Conservation (phyloP, 805 yeast genomes). For the Ogataea degrootiae region DNA sequence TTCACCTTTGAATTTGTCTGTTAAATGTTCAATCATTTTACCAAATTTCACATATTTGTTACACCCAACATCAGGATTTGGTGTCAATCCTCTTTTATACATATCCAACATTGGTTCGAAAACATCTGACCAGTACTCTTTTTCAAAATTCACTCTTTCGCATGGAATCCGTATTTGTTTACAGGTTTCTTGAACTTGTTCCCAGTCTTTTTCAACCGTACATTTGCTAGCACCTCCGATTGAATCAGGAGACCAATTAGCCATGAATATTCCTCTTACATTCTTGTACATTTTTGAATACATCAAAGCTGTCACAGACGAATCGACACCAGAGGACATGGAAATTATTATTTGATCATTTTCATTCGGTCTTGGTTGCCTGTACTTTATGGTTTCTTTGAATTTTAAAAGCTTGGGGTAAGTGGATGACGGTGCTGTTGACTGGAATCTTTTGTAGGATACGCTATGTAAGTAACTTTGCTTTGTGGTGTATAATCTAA, state of each 20-base stretch:
- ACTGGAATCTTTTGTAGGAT: not conserved
- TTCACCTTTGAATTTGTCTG: constrained; percentile 1
- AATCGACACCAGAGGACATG: constrained; percentile 97
- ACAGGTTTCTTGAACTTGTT: constrained; percentile 68
- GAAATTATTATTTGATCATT: constrained; percentile 73
- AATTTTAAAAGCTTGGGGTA: constrained; percentile 1
- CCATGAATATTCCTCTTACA: constrained; percentile 86
- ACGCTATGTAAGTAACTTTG: too few species aligned
- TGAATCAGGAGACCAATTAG: constrained; percentile 66
- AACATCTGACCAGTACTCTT: constrained; percentile 89
- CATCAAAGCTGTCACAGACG: constrained; percentile 71
- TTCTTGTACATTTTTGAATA: constrained; percentile 50
- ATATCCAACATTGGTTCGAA: constrained; percentile 85
- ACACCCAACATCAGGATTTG: constrained; percentile 92
- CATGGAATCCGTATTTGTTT: constrained; percentile 58
- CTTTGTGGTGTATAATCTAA: too few species aligned
- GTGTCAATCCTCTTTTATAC: constrained; percentile 74
- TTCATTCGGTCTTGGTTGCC: constrained; percentile 41
- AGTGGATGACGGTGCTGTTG: not conserved
- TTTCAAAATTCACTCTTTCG: constrained; percentile 76
- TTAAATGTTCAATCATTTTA: constrained; percentile 52
- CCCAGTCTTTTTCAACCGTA: constrained; percentile 78
- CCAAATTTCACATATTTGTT: constrained; percentile 88
- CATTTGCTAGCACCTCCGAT: constrained; percentile 42
- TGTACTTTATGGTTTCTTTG: constrained; percentile 10